phyloP scores from a whole-genome alignment of 129 eudicot genomes.

The Saussurea involucrata region DNA sequence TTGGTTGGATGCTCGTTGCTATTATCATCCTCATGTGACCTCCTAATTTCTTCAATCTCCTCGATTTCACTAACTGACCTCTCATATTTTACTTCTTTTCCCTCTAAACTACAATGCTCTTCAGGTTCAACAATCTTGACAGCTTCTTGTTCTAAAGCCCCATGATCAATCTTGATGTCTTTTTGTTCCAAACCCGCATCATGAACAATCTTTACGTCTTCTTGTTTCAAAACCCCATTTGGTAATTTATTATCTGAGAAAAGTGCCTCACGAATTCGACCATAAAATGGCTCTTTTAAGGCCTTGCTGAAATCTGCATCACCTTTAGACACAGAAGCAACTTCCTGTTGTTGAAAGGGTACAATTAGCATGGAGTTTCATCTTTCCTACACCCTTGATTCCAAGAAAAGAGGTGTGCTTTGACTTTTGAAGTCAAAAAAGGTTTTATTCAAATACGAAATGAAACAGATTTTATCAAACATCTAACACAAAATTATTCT shows the following conservation, averaged over 20 bases:
- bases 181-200: constrained; percentile 22
- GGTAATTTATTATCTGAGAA: constrained; percentile 26
- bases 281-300: constrained; percentile 60
- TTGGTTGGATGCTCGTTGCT: not conserved
- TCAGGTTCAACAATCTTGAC: constrained; percentile 9
- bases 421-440: constrained; percentile 25
- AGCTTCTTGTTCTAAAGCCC: constrained; percentile 9
- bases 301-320: constrained; percentile 58
- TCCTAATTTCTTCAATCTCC: constrained; percentile 28
- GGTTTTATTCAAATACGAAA: not conserved
- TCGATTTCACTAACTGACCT: constrained; percentile 52
- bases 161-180: constrained; percentile 13
- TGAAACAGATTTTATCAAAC: not conserved
- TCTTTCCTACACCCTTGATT: not conserved
- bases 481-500: not conserved
- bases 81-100: constrained; percentile 10
- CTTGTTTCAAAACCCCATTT: constrained; percentile 21
- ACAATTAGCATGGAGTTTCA: constrained; percentile 15
- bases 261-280: constrained; percentile 60
- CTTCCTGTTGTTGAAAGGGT: constrained; percentile 49
- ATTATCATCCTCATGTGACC: constrained; percentile 13
- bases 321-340: constrained; percentile 66
- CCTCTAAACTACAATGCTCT: constrained; percentile 18
- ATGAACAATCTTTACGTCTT: constrained; percentile 12
- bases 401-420: not conserved